A percentile compares a stretch with the other conserved stretches of the same genome.
These are phyloP conservation scores for Agrocybe praecox DNA, from an alignment of 768 basidiomycete species.

Conservation along the genomic window DNA sequence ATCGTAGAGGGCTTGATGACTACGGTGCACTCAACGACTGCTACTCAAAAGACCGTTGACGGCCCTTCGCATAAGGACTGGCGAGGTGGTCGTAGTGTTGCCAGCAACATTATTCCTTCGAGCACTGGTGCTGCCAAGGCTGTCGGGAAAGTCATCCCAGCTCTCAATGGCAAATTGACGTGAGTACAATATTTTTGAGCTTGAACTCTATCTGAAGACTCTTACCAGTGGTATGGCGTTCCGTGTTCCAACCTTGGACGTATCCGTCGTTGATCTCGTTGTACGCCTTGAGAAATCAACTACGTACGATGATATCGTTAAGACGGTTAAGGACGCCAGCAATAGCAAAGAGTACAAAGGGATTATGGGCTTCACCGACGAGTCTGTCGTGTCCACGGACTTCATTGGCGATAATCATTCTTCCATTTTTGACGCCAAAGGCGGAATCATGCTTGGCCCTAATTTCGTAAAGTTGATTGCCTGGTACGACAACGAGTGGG, in stretches of 20 bases:
- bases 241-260: conserved; percentile 95
- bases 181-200: conserved; percentile 35
- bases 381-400: conserved; percentile 93
- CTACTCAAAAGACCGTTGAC: conserved; percentile 94
- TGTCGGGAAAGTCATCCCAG: conserved; percentile 96
- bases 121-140: conserved; percentile 99
- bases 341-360: conserved; percentile 73
- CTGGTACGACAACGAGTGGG: conserved; percentile 96
- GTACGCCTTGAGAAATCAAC: conserved; percentile 86
- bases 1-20: conserved; percentile 98
- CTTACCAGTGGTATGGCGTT: conserved; percentile 80
- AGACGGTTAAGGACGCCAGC: conserved; percentile 73
- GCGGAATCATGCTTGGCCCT: conserved; percentile 83
- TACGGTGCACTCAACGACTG: conserved; percentile 96
- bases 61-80: conserved; percentile 95
- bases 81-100: conserved; percentile 94
- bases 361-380: conserved; percentile 90
- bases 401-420: conserved; percentile 89
- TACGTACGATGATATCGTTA: conserved; percentile 94
- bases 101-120: conserved; percentile 98
- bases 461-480: conserved; percentile 92
- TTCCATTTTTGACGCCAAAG: conserved; percentile 87
- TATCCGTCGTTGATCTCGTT: conserved; percentile 97
- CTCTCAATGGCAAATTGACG: conserved; percentile 97
- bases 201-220: conserved; percentile 36